Percentiles rank a stretch among this genome's conserved stretches.
phyloP scores from a whole-genome alignment of 345 rosid species.

The Moringa oleifera region DNA sequence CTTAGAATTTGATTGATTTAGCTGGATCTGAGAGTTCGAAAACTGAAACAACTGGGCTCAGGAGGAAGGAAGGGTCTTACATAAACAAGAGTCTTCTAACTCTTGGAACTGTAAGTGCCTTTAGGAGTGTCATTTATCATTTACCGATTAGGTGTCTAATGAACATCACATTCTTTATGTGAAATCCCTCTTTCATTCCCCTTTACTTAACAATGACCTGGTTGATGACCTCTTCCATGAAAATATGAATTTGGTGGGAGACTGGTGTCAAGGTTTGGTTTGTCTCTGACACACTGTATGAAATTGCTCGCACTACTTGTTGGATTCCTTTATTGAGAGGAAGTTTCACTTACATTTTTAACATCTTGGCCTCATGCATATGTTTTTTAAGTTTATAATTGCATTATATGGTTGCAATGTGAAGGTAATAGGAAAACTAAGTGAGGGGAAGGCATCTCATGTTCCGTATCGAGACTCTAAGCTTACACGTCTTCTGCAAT shows the following conservation, averaged over 20 bases:
- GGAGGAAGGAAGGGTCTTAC: constrained; percentile 98
- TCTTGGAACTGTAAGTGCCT: constrained; percentile 85
- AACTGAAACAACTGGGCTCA: constrained; percentile 94
- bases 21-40: constrained; percentile 99
- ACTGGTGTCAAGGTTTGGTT: constrained; percentile 6
- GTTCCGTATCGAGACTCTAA: constrained; percentile 99
- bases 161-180: neutral
- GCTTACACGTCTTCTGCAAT: constrained; percentile 97
- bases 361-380: neutral
- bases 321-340: neutral
- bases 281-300: neutral
- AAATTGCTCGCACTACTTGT: constrained; percentile 1
- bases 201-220: neutral
- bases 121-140: constrained; percentile 2
- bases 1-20: constrained; percentile 93
- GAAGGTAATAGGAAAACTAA: constrained; percentile 96
- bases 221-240: neutral
- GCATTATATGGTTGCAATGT: constrained; percentile 23
- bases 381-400: constrained; percentile 10
- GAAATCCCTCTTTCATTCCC: neutral
- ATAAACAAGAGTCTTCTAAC: constrained; percentile 99
- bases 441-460: constrained; percentile 99
- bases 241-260: neutral
- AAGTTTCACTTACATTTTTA: neutral
- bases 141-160: neutral